phyloP scores from a whole-genome alignment of 176 grass and related monocot genomes.

The Carex myosuroides region DNA sequence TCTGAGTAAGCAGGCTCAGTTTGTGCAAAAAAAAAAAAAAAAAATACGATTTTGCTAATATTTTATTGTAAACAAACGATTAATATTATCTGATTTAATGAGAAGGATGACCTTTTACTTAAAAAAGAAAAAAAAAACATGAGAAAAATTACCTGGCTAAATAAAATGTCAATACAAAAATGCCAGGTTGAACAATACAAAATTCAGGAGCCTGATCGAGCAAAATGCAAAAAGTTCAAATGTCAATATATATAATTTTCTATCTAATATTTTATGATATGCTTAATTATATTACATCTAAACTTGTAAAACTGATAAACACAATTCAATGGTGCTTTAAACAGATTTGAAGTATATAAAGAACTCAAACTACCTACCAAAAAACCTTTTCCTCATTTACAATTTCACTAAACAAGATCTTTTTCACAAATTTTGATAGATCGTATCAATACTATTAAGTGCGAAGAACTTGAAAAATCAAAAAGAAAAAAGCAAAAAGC shows the following conservation, averaged over 20 bases:
- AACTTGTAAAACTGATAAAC: neutral
- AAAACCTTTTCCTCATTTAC: neutral
- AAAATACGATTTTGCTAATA: neutral
- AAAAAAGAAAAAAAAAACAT: neutral
- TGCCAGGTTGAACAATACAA: neutral
- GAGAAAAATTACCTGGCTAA: neutral
- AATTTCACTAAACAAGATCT: constrained; percentile 1
- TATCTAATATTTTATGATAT: neutral
- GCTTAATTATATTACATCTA: neutral
- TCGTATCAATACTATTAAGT: constrained; percentile 1
- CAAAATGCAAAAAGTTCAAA: neutral
- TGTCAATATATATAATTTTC: neutral
- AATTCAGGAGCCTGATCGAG: neutral
- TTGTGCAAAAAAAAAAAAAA: neutral
- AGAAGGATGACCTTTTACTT: neutral
- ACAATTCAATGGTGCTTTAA: neutral
- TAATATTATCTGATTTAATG: neutral
- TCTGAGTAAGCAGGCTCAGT: neutral
- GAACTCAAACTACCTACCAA: neutral
- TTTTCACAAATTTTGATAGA: neutral
- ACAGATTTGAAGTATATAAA: neutral
- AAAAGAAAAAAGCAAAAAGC: neutral
- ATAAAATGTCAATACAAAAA: neutral
- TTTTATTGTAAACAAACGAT: neutral
- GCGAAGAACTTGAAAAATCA: neutral